Base-by-base conservation (phyloP, 805 yeast genomes). In the Cyberlindnera mrakii region DNA sequence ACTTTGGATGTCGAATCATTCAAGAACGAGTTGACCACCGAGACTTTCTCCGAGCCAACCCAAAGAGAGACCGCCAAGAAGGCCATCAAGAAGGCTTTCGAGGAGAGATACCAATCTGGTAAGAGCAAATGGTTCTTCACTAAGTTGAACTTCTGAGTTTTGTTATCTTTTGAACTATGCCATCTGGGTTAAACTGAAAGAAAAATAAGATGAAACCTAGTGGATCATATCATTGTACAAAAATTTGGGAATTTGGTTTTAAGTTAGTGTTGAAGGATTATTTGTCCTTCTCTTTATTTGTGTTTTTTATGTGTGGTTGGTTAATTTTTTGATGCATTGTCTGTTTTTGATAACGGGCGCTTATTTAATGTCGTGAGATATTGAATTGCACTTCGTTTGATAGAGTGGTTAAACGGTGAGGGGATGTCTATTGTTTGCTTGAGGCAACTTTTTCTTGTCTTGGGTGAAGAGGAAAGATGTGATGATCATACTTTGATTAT, bases 101-200 rank as follows among this genome's bases (percentile, higher is more conserved):
- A 91, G 80, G 96, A 93, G 80, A 88, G 89, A 82, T 96, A 90
- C 82, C 93, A 85, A 74, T 89, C 96, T 68, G 99, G 99, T 72
- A 88, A 91, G 85, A 90, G 89, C 90, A 90, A 89, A 80, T 91
- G 99, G 99, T 91, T 91, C 82, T 91, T 91, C 89, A 82, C 95
- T 75, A 91, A 93, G 79, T 83, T 87, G 71, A 81, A 83, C 77
- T 87, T 87, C 78, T 87, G 86, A 53, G 41, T 30, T 33, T 33
- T 32, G 14, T 25, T 9, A 15, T 31, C 17, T 15, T 31, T 14
- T n/a, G 33, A 23, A 23, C 27, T 23, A 23, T 23, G 8, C 27
- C 27, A 8, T 8, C 27, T 10, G 10, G 27, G 27, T 6, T 23
- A 8, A 23, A 8, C 27, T 23, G 27, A 6, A 19, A 23, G n/a